These are phyloP conservation scores for Chimonanthus salicifolius DNA, from an alignment of 164 flowering plant species.

Conservation along the genomic window DNA sequence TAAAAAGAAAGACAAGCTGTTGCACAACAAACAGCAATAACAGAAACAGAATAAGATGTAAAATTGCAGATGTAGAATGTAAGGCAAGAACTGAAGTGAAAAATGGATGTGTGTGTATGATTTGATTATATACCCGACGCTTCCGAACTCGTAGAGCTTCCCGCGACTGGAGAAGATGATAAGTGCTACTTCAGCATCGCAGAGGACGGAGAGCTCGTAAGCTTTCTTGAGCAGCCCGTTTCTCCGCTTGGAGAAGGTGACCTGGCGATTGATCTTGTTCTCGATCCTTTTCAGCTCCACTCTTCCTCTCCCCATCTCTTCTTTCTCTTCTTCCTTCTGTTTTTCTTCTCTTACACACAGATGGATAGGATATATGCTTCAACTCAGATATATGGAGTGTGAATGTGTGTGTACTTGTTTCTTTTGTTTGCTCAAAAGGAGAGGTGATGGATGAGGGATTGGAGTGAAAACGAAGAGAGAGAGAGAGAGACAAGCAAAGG, in stretches of 20 bases:
- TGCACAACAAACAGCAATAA: not conserved
- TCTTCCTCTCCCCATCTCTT: slow-evolving; percentile 70
- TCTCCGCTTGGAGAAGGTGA: slow-evolving; percentile 76
- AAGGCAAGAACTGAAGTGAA: not conserved
- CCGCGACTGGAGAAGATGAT: slow-evolving; percentile 77
- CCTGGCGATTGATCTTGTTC: slow-evolving; percentile 81
- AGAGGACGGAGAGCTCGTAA: slow-evolving; percentile 67
- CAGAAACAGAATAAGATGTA: too few species aligned
- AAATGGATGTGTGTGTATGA: not conserved
- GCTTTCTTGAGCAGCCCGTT: slow-evolving; percentile 78
- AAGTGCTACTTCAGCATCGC: slow-evolving; percentile 79
- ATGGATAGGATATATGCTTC: not conserved
- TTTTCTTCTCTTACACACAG: slow-evolving; percentile 1
- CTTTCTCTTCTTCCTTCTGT: not conserved
- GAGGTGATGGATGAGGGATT: not conserved
- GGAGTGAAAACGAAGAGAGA: slow-evolving; percentile 1
- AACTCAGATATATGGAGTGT: too few species aligned
- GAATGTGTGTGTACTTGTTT: too few species aligned
- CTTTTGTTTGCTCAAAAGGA: too few species aligned
- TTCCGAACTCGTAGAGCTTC: slow-evolving; percentile 70
- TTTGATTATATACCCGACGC: slow-evolving; percentile 38
- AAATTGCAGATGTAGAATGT: not conserved
- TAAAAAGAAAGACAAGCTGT: not conserved
- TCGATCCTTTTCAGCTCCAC: slow-evolving; percentile 82
- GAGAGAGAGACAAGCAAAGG: not conserved